Evolutionary conservation across 495 filamentous ascomycete genomes (phyloP).

Genomic region (Parachaetomium inaequale): DNA sequence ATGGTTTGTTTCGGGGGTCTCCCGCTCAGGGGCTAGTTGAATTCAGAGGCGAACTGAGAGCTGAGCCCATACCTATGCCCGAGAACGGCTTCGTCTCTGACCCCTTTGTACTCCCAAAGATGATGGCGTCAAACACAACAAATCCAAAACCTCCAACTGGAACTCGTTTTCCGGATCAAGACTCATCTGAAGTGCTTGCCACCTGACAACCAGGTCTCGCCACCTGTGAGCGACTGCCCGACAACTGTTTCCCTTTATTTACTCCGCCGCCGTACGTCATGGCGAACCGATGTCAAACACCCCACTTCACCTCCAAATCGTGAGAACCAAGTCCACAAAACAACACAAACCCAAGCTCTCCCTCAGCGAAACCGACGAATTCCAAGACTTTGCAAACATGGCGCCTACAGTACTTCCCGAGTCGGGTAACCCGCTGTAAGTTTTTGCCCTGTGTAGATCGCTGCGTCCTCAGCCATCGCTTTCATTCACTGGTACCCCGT

Average conservation of each 20-base stretch:
- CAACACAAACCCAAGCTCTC: not conserved
- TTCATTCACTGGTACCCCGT: not conserved
- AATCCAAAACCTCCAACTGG: no score
- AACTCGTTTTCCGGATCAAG: not conserved
- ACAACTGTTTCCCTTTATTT: not conserved
- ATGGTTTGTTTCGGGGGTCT: no score
- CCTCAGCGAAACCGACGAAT: not conserved
- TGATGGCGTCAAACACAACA: not conserved
- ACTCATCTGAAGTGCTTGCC: not conserved
- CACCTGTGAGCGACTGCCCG: not conserved
- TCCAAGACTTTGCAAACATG: constrained; percentile 31
- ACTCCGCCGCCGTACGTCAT: not conserved
- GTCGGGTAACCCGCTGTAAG: constrained; percentile 55
- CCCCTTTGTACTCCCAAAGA: not conserved
- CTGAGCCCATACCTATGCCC: no score
- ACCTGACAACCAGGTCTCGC: not conserved
- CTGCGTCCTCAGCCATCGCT: not conserved
- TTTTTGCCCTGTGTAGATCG: constrained; percentile 16
- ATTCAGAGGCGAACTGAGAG: no score
- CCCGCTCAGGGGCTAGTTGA: no score
- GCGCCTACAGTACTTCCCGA: constrained; percentile 51
- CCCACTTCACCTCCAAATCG: not conserved
- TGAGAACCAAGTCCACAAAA: not conserved
- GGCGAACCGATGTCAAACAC: not conserved
- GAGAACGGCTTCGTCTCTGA: no score